A percentile compares a stretch with the other conserved stretches of the same genome.
Evolutionary conservation across 208 protist genomes (phyloP).

Genomic region (Phytomonas francai): DNA sequence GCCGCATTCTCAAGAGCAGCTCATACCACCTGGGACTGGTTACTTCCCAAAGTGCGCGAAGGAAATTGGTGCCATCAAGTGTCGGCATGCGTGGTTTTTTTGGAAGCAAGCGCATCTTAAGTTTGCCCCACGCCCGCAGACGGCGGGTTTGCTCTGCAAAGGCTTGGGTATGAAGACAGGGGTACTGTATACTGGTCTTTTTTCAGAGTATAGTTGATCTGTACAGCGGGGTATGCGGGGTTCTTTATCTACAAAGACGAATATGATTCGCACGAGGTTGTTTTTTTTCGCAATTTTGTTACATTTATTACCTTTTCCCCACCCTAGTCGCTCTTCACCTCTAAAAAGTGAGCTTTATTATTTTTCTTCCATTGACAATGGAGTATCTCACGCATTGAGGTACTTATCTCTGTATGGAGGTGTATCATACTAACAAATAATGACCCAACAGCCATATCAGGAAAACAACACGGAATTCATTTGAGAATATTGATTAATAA

Average conservation of each 20-base stretch:
- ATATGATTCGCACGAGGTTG: neutral
- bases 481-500: neutral
- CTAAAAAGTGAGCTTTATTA: neutral
- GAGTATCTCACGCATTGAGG: neutral
- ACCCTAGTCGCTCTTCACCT: neutral
- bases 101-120: conserved; percentile 64
- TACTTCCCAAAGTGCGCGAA: conserved; percentile 65
- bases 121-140: conserved; percentile 37
- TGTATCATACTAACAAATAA: neutral
- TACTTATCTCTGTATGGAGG: neutral
- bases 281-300: neutral
- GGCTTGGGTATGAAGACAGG: conserved; percentile 81
- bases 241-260: neutral
- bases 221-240: neutral
- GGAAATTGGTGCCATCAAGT: conserved; percentile 66
- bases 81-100: conserved; percentile 66
- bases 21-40: conserved; percentile 60
- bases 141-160: conserved; percentile 62
- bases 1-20: conserved; percentile 7
- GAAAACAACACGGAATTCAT: neutral
- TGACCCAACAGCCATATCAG: neutral
- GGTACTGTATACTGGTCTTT: conserved; percentile 62
- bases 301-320: conserved; percentile 1
- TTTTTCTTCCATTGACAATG: conserved; percentile 4
- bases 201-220: conserved; percentile 37